Evolutionary conservation across 2,329 filamentous ascomycete species (phyloP).

Genomic region (Aspergillus intermedius): DNA sequence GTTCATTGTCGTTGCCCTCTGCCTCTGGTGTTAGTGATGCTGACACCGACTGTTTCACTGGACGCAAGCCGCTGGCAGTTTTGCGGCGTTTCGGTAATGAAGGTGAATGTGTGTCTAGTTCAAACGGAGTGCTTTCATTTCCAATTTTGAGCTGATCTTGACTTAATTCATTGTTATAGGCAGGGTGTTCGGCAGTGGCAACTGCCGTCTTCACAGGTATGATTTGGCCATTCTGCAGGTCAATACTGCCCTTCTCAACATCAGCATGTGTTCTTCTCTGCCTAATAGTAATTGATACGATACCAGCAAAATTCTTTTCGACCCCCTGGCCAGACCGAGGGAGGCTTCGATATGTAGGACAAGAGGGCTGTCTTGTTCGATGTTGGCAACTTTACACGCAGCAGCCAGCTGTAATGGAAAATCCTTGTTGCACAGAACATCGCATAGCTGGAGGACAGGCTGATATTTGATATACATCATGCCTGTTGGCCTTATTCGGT

Average conservation of each 20-base stretch:
- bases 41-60: slow-evolving; percentile 7
- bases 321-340: background rate
- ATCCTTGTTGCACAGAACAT: slow-evolving; percentile 5
- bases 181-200: background rate
- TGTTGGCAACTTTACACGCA: background rate
- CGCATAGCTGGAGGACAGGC: slow-evolving; percentile 3
- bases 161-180: background rate
- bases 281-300: background rate
- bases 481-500: background rate
- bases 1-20: background rate
- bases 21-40: too few species aligned
- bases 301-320: background rate
- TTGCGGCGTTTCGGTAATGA: slow-evolving; percentile 20
- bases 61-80: slow-evolving; percentile 23
- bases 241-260: slow-evolving; percentile 7
- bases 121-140: background rate
- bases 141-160: background rate
- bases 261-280: background rate
- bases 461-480: background rate
- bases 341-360: slow-evolving; percentile 8
- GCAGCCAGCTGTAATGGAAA: slow-evolving; percentile 7
- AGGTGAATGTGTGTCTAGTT: background rate
- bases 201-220: slow-evolving; percentile 2
- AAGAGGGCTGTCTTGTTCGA: background rate
- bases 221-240: slow-evolving; percentile 5